Conservation (phyloP, 805 yeast genomes). For the Grigorovia jiainica region DNA sequence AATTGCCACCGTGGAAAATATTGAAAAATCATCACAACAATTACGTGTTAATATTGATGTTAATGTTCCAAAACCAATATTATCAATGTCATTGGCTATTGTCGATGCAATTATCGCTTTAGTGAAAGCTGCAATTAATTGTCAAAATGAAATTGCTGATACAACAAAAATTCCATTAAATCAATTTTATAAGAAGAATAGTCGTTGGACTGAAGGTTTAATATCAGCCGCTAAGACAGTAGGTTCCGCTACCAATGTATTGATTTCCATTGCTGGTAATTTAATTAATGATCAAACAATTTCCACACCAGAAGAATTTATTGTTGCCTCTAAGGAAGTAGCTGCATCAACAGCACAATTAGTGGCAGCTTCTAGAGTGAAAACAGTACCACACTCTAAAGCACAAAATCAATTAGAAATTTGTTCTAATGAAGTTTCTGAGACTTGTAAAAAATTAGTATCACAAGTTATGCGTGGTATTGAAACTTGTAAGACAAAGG, state of each 20-base stretch:
- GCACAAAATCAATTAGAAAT: conserved; percentile 65
- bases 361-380: conserved; percentile 85
- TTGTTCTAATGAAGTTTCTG: conserved; percentile 58
- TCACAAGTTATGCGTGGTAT: conserved; percentile 52
- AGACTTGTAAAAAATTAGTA: conserved; percentile 70
- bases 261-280: conserved; percentile 82
- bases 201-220: conserved; percentile 89
- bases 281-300: conserved; percentile 44
- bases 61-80: conserved; percentile 58
- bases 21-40: conserved; percentile 54
- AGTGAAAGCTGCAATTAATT: conserved; percentile 66
- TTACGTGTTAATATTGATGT: conserved; percentile 41
- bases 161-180: conserved; percentile 30
- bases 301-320: conserved; percentile 62
- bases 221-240: conserved; percentile 84
- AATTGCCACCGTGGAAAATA: conserved; percentile 61
- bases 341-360: conserved; percentile 88
- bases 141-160: conserved; percentile 70
- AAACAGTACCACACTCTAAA: conserved; percentile 66
- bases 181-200: conserved; percentile 77
- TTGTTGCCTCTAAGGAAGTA: conserved; percentile 86
- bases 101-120: conserved; percentile 68
- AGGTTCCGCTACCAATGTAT: conserved; percentile 71
- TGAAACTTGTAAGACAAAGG: conserved; percentile 30
- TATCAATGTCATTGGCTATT: conserved; percentile 70